Base-by-base conservation (phyloP, 176 grass and related monocot species). In the Phoenix dactylifera region DNA sequence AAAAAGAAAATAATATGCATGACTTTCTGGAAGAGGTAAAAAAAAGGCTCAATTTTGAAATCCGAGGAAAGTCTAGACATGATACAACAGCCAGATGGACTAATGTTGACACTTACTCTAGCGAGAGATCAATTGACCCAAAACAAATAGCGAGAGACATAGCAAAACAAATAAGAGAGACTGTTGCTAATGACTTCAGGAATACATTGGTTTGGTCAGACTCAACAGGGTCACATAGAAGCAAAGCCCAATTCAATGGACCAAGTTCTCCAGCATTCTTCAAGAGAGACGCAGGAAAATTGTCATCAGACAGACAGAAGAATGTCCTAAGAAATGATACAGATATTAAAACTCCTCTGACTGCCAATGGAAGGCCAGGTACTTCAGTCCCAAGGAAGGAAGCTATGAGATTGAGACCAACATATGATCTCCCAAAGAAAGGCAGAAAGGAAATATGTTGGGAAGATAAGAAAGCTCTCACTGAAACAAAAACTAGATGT, bases 11-110 rank as follows among this genome's bases (percentile, higher is more conserved):
- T 65, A 93, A 89, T 67, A 93, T 98, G 82, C 68, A 83, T 51
- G 71, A 81, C 61, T 98, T 98, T 71, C 88, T 98, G 0, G 85
- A 98, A 80, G 87, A 98, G 74, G 94, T 98, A 50, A 98, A 81
- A 58, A 92, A 81, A 58, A 70, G 77, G 72, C 88, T 98, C 9
- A 89, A 86, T 57, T 52, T 76, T 22, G 94, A 98, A 76, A 89
- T 93, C 7, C 82, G 86, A 69, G 88, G 94, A 22, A 82, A 66
- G 26, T 4, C 61, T 26, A 25, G 74, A 48, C 30, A 67, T 28
- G 73, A 80, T 28, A 82, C 51, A 64, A 69, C 49, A 1, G 51
- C 74, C 24, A 32, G 64, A 66, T 79, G 82, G 82, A 12, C 54
- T 52, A 22, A 1, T 3, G 32, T 0, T 25, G 77, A 71, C 7